A percentile compares a stretch with the other conserved stretches of the same genome.
phyloP scores from a whole-genome alignment of 140 eudicot genomes.

The Stevia rebaudiana region DNA sequence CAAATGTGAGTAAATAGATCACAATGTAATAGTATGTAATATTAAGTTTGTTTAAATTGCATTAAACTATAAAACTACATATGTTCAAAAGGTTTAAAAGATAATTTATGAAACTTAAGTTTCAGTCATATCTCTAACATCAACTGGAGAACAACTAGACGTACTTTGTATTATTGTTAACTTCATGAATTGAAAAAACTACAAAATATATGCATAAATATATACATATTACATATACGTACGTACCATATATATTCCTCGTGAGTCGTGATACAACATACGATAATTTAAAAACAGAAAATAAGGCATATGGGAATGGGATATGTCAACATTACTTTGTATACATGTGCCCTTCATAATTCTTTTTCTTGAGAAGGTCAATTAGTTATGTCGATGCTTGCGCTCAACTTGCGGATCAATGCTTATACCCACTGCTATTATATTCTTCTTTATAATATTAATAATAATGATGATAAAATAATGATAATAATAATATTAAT shows the following conservation, averaged over 20 bases:
- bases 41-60: too few relatives aligned
- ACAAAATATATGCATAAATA: too few relatives aligned
- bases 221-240: not conserved
- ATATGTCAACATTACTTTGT: constrained; percentile 12
- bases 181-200: too few relatives aligned
- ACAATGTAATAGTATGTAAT: too few relatives aligned
- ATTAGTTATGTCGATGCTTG: constrained; percentile 17
- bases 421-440: not conserved
- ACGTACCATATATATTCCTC: not conserved
- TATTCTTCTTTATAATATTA: too few relatives aligned
- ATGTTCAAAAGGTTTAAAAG: not conserved
- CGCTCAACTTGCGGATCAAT: constrained; percentile 33
- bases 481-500: not conserved
- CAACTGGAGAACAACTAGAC: too few relatives aligned
- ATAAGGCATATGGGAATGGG: constrained; percentile 23
- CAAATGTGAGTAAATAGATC: too few relatives aligned
- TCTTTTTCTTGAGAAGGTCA: constrained; percentile 12
- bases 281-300: constrained; percentile 7
- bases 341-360: constrained; percentile 27
- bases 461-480: not conserved
- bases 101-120: not conserved
- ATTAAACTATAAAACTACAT: too few relatives aligned
- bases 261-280: too few relatives aligned
- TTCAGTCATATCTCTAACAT: not conserved
- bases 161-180: not conserved